These are phyloP conservation scores for Trichoderma reesei DNA, from an alignment of 495 filamentous ascomycete genomes.

Conservation along the genomic window DNA sequence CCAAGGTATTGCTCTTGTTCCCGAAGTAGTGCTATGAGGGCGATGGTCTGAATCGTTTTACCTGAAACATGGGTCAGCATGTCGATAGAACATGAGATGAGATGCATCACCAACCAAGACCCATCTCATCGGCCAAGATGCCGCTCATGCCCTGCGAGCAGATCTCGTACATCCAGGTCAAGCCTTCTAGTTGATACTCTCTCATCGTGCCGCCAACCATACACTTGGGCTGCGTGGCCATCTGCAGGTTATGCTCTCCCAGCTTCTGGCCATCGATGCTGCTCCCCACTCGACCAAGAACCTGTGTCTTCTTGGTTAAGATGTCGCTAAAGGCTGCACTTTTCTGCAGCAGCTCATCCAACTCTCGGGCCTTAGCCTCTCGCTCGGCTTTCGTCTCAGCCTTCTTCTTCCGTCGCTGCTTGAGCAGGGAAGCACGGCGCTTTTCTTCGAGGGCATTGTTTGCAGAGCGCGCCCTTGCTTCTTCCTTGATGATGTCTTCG, in stretches of 20 bases:
- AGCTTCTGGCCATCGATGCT: slow-evolving; percentile 45
- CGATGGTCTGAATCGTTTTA: slow-evolving; percentile 92
- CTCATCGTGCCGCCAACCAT: slow-evolving; percentile 87
- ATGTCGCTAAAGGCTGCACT: slow-evolving; percentile 42
- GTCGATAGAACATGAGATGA: not conserved
- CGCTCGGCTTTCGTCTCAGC: slow-evolving; percentile 43
- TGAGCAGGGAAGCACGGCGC: slow-evolving; percentile 24
- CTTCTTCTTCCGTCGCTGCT: slow-evolving; percentile 37
- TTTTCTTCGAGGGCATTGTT: slow-evolving; percentile 42
- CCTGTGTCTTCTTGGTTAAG: slow-evolving; percentile 45
- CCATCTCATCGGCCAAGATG: slow-evolving; percentile 97
- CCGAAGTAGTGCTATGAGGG: slow-evolving; percentile 77
- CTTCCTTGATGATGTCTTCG: slow-evolving; percentile 42
- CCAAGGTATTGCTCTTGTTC: slow-evolving; percentile 73
- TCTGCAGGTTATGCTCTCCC: slow-evolving; percentile 65
- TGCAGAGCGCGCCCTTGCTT: slow-evolving; percentile 35
- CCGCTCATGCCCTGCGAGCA: slow-evolving; percentile 78
- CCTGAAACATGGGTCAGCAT: slow-evolving; percentile 20
- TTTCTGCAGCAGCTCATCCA: slow-evolving; percentile 39
- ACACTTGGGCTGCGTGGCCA: slow-evolving; percentile 75
- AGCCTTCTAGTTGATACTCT: slow-evolving; percentile 84
- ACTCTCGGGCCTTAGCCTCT: slow-evolving; percentile 39
- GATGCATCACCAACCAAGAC: slow-evolving; percentile 48
- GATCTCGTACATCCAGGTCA: slow-evolving; percentile 90
- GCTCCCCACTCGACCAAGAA: slow-evolving; percentile 44